Conservation (phyloP, 1,284 basidiomycete species). For the Caloboletus firmus region DNA sequence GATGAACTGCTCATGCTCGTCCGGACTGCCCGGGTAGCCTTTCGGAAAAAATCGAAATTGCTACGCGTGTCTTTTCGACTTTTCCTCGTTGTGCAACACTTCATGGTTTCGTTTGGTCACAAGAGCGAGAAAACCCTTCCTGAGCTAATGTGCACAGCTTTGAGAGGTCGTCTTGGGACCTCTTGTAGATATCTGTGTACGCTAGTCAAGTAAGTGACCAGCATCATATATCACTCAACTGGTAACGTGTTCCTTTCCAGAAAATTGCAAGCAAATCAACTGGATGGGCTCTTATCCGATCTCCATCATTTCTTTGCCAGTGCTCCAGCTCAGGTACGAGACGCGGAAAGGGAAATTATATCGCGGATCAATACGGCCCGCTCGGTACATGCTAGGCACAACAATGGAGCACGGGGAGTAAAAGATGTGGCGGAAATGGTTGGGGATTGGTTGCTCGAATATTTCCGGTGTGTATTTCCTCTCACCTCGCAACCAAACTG, state of each 20-base stretch:
- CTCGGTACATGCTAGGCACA: conserved; percentile 27
- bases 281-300: conserved; percentile 41
- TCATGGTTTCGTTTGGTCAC: conserved; percentile 44
- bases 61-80: conserved; percentile 50
- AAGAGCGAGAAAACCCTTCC: conserved; percentile 32
- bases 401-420: conserved; percentile 1
- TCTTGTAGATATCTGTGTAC: conserved; percentile 46
- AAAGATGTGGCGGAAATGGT: conserved; percentile 27
- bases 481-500: background rate
- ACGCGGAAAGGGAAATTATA: conserved; percentile 39
- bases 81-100: conserved; percentile 43
- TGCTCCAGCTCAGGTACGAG: conserved; percentile 24
- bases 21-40: conserved; percentile 39
- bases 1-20: conserved; percentile 37
- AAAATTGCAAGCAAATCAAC: conserved; percentile 43
- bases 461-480: conserved; percentile 46
- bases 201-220: conserved; percentile 45
- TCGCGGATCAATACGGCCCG: conserved; percentile 36
- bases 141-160: conserved; percentile 37
- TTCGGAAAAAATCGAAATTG: conserved; percentile 36
- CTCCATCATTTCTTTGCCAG: conserved; percentile 41
- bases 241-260: conserved; percentile 34
- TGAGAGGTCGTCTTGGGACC: conserved; percentile 44
- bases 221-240: background rate
- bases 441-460: conserved; percentile 50